These are phyloP conservation scores for Pythium brachiatum DNA, from an alignment of 352 stramenopile genomes.

Conservation along the genomic window DNA sequence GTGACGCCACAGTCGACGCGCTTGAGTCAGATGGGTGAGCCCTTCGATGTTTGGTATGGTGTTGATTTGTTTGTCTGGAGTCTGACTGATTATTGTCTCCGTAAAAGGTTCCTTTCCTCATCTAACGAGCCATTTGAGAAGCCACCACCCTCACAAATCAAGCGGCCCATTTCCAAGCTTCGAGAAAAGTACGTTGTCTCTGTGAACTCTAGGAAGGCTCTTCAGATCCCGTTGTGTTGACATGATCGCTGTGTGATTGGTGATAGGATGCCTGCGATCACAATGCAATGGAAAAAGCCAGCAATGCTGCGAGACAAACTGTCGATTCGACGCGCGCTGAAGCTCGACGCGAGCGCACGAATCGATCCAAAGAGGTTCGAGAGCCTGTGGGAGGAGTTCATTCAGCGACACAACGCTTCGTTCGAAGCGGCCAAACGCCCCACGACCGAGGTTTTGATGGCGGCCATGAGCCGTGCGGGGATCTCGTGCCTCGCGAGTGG, in stretches of 20 bases:
- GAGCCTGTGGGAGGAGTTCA: conserved; percentile 75
- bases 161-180: conserved; percentile 16
- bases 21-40: conserved; percentile 19
- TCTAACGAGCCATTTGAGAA: conserved; percentile 6
- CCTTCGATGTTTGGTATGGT: not conserved
- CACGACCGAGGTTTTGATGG: conserved; percentile 32
- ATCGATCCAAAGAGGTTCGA: conserved; percentile 72
- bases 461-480: conserved; percentile 40
- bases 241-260: not conserved
- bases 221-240: not conserved
- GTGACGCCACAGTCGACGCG: conserved; percentile 9
- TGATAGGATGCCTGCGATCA: conserved; percentile 57
- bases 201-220: too few species aligned
- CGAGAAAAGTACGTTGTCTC: conserved; percentile 34
- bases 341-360: conserved; percentile 36
- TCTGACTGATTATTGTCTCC: not conserved
- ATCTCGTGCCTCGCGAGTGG: conserved; percentile 74
- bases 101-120: conserved; percentile 4
- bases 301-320: conserved; percentile 16
- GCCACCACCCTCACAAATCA: not conserved
- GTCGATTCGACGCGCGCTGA: conserved; percentile 9
- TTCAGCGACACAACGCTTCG: conserved; percentile 36
- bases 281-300: conserved; percentile 57
- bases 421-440: conserved; percentile 21
- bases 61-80: too few species aligned